Base-by-base conservation (phyloP, 495 filamentous ascomycete species). In the Poronia punctata region DNA sequence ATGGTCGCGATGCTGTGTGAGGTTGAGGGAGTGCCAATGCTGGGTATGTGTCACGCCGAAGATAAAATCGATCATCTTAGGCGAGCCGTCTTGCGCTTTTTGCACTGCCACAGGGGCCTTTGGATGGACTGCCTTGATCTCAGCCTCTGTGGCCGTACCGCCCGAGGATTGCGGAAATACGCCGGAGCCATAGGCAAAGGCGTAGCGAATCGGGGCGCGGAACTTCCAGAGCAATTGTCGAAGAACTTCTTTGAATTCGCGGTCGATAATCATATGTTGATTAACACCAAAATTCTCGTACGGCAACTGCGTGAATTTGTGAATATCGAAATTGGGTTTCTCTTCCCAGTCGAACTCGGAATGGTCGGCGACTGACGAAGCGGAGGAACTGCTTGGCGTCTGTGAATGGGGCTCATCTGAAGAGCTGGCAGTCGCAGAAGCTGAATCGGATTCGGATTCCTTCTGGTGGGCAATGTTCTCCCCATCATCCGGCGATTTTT, bases 1-100 rank as follows among this genome's bases (percentile, higher is more conserved):
- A 62, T 98, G 92, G 56, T 93, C 78, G 7, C 85, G 82, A 53
- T 98, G 86, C 53, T 95, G 83, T 37, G 68, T 65, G 20, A 98
- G 69, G 59, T 98, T 98, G 31, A 98, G 64, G 14, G 80, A 83
- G 65, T 98, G 92, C 88, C 90, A 98, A 63, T 98, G 92, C 56
- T 98, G 85, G 3, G 86, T 88, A 60, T 95, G 85, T 4, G 83
- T 86, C 9, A 97, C 90, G 22, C 92, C 93, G 50, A 97, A 95
- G 40, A 98, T 93, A 53, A 97, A 92, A 60, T 98, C 92, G 49
- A 98, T 95, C 84, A 97, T 93, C 62, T 96, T 96, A 7, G 83
- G 85, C 1, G 78, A 80, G 26, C 85, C 85, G 52, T 84, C 79
- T 56, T 96, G 89, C 47, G 85, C 83, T 24, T 83, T 82, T 35